Conservation (phyloP, 1,284 basidiomycete species). For the Marasmius fiardii region DNA sequence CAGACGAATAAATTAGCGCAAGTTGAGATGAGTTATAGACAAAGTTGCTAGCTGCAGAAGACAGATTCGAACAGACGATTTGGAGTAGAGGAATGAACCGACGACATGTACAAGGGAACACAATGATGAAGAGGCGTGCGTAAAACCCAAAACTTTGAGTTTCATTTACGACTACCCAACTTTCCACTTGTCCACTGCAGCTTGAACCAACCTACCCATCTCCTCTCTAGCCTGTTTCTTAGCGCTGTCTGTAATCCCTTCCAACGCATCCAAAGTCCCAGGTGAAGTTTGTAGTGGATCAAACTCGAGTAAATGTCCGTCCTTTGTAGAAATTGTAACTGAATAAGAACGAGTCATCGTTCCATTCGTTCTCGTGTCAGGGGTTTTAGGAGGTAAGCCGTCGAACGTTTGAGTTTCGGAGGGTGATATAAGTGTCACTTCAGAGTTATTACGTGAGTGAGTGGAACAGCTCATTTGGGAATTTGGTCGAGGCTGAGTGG, state of each 20-base stretch:
- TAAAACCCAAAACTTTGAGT: too few species aligned
- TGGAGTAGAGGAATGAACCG: too few species aligned
- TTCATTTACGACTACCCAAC: too few species aligned
- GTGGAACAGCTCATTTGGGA: slow-evolving; percentile 44
- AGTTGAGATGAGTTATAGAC: too few species aligned
- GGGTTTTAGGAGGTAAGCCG: slow-evolving; percentile 18
- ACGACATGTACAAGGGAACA: background rate
- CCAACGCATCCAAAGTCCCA: slow-evolving; percentile 62
- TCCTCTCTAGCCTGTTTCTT: slow-evolving; percentile 77
- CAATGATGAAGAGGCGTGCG: background rate
- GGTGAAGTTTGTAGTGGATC: slow-evolving; percentile 72
- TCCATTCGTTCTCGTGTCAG: slow-evolving; percentile 2
- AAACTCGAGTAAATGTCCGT: slow-evolving; percentile 76
- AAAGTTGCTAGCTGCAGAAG: too few species aligned
- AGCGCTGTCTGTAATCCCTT: slow-evolving; percentile 73
- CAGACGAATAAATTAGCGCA: too few species aligned
- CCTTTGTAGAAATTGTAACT: slow-evolving; percentile 68
- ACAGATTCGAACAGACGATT: too few species aligned
- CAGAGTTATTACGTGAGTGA: slow-evolving; percentile 41
- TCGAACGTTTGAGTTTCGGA: slow-evolving; percentile 13
- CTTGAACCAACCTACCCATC: slow-evolving; percentile 65
- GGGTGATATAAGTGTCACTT: slow-evolving; percentile 29
- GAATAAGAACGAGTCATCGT: slow-evolving; percentile 17
- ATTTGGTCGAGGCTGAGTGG: slow-evolving; percentile 43
- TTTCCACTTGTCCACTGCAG: slow-evolving; percentile 72